Evolutionary conservation across 495 filamentous ascomycete genomes (phyloP).

Genomic region (Oidiodendron maius): DNA sequence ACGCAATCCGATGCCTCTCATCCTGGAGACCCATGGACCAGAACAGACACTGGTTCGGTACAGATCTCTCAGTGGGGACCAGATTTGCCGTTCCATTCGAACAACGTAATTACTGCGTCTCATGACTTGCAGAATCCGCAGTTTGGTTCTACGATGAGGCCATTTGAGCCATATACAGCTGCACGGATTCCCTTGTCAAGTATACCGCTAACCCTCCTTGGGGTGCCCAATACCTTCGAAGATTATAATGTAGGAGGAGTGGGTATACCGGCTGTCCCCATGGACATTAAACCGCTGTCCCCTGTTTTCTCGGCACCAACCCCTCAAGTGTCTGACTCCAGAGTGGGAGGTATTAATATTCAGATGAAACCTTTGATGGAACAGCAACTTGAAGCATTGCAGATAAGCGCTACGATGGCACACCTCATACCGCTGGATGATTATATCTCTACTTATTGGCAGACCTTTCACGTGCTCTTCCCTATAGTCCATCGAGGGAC

Average conservation of each 20-base stretch:
- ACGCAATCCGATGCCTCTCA: constrained; percentile 37
- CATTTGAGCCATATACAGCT: constrained; percentile 13
- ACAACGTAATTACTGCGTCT: constrained; percentile 5
- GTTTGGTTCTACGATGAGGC: constrained; percentile 18
- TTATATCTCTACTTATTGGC: constrained; percentile 20
- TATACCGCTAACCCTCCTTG: constrained; percentile 9
- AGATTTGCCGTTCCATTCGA: constrained; percentile 6
- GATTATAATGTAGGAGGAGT: constrained; percentile 22
- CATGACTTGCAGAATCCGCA: constrained; percentile 11
- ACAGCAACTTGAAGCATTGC: constrained; percentile 9
- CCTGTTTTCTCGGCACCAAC: constrained; percentile 19
- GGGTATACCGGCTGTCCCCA: constrained; percentile 23
- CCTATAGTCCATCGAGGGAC: constrained; percentile 22
- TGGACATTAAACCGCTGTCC: constrained; percentile 20
- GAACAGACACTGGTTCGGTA: constrained; percentile 12
- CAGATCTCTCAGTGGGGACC: background rate
- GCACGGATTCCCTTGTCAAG: constrained; percentile 15
- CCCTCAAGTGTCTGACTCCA: constrained; percentile 8
- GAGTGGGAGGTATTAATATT: constrained; percentile 9
- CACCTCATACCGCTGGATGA: constrained; percentile 11
- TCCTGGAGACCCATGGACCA: constrained; percentile 7
- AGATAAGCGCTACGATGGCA: background rate
- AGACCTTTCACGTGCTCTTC: constrained; percentile 13
- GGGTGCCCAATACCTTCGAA: constrained; percentile 15
- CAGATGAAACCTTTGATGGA: constrained; percentile 6